Base-by-base conservation (phyloP, 2,329 filamentous ascomycete species). In the Septoria linicola region DNA sequence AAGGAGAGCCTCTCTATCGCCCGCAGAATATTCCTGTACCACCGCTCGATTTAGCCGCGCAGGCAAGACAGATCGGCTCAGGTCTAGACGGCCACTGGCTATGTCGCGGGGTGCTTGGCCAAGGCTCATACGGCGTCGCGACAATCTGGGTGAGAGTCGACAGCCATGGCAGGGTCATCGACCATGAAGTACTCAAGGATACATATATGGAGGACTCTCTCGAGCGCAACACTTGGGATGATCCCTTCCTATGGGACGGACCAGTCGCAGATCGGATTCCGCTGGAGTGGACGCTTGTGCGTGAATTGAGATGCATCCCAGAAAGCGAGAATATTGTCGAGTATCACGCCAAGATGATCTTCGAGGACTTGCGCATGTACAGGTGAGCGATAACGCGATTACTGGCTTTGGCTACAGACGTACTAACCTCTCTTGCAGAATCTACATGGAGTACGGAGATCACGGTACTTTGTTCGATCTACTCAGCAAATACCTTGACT, bases 391-490 rank as follows among this genome's bases (percentile, higher is more conserved):
- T n/a, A 10, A 27, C 23, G 10, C 23, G 23, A 5, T 27, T 27
- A 5, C 10, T 27, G n/a, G 30, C n/a, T n/a, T 35, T 5, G 10
- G 23, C 23, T 27, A 10, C 5, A 27, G 5, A 10, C 10, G 23
- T 27, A 27, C 23, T 27, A 27, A 27, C 10, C 23, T 5, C 5
- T 27, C 23, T 27, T 10, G 23, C 14, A 21, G 32, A 31, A 13
- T 49, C 1, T 49, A 49, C n/a, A 27, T 49, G 17, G 45, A 49
- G 30, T 49, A 17, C 20, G 36, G 45, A 10, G 45, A 41, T 23
- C 17, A 41, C 11, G 45, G 45, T 10, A 35, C 36, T n/a, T 14
- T 49, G 7, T 11, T 19, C 2, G 25, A 36, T 17, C 27, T 41
- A 6, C 3, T 49, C 5, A 7, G 41, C 10, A 41, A 17, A 7